These are phyloP conservation scores for Microbotryum saponariae DNA, from an alignment of 1,284 basidiomycete species.

Conservation along the genomic window DNA sequence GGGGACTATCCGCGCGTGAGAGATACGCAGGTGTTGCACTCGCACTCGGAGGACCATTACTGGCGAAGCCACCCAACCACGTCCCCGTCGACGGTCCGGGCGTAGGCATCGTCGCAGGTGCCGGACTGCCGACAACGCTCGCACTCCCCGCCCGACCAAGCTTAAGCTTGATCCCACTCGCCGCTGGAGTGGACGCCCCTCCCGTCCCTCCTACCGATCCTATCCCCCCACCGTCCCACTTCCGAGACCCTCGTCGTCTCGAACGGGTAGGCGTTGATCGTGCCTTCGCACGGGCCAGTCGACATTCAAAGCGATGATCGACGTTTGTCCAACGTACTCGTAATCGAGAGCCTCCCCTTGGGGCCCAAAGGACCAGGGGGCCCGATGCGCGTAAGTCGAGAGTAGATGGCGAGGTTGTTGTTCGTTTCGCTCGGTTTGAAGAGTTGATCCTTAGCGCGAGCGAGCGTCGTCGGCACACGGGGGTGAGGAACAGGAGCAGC, in stretches of 20 bases:
- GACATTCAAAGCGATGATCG: slow-evolving; percentile 18
- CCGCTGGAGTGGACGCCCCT: background rate
- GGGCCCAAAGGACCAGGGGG: slow-evolving; percentile 35
- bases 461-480: slow-evolving; percentile 22
- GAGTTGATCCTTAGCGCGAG: slow-evolving; percentile 6
- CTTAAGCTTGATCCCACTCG: slow-evolving; percentile 17
- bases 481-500: slow-evolving; percentile 27
- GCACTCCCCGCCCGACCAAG: slow-evolving; percentile 2
- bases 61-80: too few relatives aligned
- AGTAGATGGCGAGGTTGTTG: slow-evolving; percentile 29
- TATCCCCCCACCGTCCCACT: background rate
- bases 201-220: background rate
- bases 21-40: too few relatives aligned
- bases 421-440: slow-evolving; percentile 14
- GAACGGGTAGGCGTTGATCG: slow-evolving; percentile 12
- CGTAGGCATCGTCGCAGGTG: slow-evolving; percentile 2
- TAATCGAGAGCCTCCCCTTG: slow-evolving; percentile 33
- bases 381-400: slow-evolving; percentile 34
- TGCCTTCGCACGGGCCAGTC: slow-evolving; percentile 24
- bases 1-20: too few relatives aligned
- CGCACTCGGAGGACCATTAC: too few relatives aligned
- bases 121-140: slow-evolving; percentile 3
- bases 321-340: slow-evolving; percentile 26
- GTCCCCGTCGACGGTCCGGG: background rate
- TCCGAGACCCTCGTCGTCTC: background rate